Evolutionary conservation across 2,329 filamentous ascomycete species (phyloP), one percentile per base, ranked within the genome.

Genomic region (Trematosphaeria pertusa): DNA sequence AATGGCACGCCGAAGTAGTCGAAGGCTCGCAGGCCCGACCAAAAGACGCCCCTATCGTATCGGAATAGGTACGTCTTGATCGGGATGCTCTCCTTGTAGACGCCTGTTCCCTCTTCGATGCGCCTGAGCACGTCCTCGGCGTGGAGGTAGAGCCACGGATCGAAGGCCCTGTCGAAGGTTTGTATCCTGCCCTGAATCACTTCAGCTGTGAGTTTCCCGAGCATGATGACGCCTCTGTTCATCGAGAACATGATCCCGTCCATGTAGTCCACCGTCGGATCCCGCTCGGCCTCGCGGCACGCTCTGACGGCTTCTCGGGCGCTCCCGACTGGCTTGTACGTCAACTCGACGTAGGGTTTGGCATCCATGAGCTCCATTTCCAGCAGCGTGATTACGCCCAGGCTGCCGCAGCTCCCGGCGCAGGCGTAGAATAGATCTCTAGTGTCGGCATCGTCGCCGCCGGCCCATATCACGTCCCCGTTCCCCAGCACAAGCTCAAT

Each of bases 131-230:
- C 51, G 7, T 55, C 46, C 53, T 82, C 71, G 1, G 81, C 86
- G 54, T 88, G 87, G 2, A 90, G 73, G 49, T 89, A 91, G 62
- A 89, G 89, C 88, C 87, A 91, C 0, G 85, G 83, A 54, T 91
- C 87, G 3, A 66, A 68, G 0, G 80, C 73, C 9, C 80, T 74
- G n/a, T 79, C 81, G 66, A 89, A 87, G 4, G 61, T 61, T 42
- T 72, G 67, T 19, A 64, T 59, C 10, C 43, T 52, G 7, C 53
- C 58, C 5, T 62, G 43, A 0, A 77, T 77, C 0, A 77, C 50
- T 0, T 73, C 62, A 39, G 87, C 74, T 0, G 78, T 78, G 12
- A 88, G 71, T 8, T 74, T 75, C 0, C 87, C 87, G 0, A 78
- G 76, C 64, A 87, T 86, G 33, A 89, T 71, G 1, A 88, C 77